Base-by-base conservation (phyloP, 2,329 filamentous ascomycete genomes). In the Cordyceps cateniannulata region DNA sequence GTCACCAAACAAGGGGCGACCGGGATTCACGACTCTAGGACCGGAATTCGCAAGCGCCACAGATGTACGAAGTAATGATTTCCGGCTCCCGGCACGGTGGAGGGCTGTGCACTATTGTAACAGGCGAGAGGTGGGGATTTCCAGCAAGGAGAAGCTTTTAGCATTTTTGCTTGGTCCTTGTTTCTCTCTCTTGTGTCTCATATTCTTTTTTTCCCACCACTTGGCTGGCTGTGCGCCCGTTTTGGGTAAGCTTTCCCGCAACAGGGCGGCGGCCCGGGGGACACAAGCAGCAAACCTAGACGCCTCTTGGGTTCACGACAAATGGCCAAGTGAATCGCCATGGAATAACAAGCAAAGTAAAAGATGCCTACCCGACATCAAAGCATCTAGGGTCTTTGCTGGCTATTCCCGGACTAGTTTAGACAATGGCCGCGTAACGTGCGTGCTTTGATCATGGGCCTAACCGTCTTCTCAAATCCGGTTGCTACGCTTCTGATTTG, bases 61-160 rank as follows among this genome's bases (percentile, higher is more conserved):
- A 35, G 32, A 35, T 35, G 27, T 2, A 35, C 32, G 14, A 12
- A 32, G 32, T 35, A 49, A 24, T 40, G 47, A 32, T 35, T 18
- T 9, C 48, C 56, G 56, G 56, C 47, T 51, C 12, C 56, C 56
- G 47, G 44, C 56, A 40, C 20, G 35, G 29, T 16, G 25, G 47
- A 51, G 47, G 56, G 56, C 56, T 59, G 56, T 59, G 56, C 56
- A 59, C n/a, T 24, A 27, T 16, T 24, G 29, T 38, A 29, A 14
- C 20, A 52, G 47, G 7, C 54, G 44, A 49, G 12, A 22, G 7
- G 54, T 10, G 38, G 32, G 44, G 22, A 16, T 27, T n/a, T 20
- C 14, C 14, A 40, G 22, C 22, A 22, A n/a, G n/a, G 10, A 22
- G 20, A 2, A 6, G 22, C 12, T 3, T 3, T 42, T 27, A 54